phyloP scores from a whole-genome alignment of 1,284 basidiomycete species.

The Bjerkandera adusta region DNA sequence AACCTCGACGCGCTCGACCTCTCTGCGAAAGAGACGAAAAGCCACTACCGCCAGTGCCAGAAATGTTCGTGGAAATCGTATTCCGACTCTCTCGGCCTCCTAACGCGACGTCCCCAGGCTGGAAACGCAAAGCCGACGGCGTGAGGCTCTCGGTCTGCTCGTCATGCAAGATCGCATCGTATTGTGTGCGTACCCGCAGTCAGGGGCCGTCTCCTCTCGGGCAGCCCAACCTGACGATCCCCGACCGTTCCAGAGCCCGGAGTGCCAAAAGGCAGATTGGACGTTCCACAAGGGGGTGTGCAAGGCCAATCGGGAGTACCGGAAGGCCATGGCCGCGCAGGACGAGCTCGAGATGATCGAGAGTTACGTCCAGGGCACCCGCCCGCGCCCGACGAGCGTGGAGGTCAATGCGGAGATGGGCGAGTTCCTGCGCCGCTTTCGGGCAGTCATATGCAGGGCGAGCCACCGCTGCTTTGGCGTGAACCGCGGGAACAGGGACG shows the following conservation, averaged over 20 bases:
- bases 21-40: conserved; percentile 6
- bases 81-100: too few relatives aligned
- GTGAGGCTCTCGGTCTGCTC: conserved; percentile 13
- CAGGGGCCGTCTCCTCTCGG: neutral
- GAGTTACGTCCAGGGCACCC: conserved; percentile 1
- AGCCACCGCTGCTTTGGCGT: conserved; percentile 11
- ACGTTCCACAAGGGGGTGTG: conserved; percentile 18
- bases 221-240: neutral
- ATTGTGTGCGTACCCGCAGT: conserved; percentile 12
- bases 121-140: conserved; percentile 11
- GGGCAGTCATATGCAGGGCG: conserved; percentile 13
- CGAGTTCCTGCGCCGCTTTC: conserved; percentile 15
- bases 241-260: conserved; percentile 6
- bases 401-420: conserved; percentile 9
- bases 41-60: conserved; percentile 13
- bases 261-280: conserved; percentile 22
- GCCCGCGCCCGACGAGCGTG: conserved; percentile 4
- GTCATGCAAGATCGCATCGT: conserved; percentile 14
- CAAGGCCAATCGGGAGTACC: conserved; percentile 8
- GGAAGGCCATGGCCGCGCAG: conserved; percentile 9
- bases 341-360: conserved; percentile 1
- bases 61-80: conserved; percentile 15
- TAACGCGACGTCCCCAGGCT: too few relatives aligned
- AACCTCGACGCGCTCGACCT: neutral
- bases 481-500: conserved; percentile 4